Percentiles rank a stretch among this genome's conserved stretches.
Conservation (phyloP, 306 rosid species). For the Mimosa bimucronata region DNA sequence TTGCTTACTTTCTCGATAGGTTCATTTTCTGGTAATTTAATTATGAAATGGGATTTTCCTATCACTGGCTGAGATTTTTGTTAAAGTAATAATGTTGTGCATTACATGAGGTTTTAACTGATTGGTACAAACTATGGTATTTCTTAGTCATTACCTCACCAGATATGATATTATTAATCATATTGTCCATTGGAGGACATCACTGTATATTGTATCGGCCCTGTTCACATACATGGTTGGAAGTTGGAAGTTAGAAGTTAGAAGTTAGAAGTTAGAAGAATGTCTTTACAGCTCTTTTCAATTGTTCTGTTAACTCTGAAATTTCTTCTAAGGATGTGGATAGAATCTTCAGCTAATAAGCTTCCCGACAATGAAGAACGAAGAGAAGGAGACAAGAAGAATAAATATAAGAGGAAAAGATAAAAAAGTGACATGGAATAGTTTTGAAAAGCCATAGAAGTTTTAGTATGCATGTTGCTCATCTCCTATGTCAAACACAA, state of each 20-base stretch:
- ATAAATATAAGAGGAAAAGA: no score
- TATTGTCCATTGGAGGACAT: background rate
- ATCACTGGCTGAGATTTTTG: constrained; percentile 27
- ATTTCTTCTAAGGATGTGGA: no score
- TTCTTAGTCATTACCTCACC: constrained; percentile 16
- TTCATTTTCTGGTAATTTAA: constrained; percentile 30
- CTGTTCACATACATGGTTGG: background rate
- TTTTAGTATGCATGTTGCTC: background rate
- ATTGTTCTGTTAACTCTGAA: no score
- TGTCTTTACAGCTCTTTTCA: no score
- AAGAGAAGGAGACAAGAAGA: no score
- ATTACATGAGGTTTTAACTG: constrained; percentile 18
- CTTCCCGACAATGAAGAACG: no score
- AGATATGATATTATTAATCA: constrained; percentile 19
- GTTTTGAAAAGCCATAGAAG: background rate
- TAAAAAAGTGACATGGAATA: no score
- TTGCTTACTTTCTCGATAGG: constrained; percentile 29
- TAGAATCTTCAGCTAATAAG: no score
- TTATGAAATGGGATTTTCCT: constrained; percentile 30
- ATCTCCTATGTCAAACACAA: background rate
- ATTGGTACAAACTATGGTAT: constrained; percentile 12
- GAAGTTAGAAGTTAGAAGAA: no score
- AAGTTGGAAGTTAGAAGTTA: constrained; percentile 13
- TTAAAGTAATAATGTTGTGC: constrained; percentile 31
- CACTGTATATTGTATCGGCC: background rate